Percentiles rank a stretch among this genome's conserved stretches.
phyloP scores from a whole-genome alignment of 164 flowering plant genomes.

The Litsea cubeba region DNA sequence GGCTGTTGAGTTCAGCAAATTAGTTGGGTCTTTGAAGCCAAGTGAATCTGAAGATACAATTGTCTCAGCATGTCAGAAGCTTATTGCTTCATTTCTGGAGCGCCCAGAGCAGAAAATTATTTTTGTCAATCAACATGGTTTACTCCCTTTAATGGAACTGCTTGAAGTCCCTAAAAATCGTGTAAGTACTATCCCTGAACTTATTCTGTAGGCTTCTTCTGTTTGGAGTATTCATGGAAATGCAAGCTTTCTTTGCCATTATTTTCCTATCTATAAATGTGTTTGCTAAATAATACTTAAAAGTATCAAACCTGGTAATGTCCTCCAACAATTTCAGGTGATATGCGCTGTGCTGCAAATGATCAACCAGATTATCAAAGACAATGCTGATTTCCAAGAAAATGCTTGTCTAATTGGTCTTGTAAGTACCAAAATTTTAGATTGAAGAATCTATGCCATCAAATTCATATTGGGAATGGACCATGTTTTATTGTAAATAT shows the following conservation, averaged over 20 bases:
- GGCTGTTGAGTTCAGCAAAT: conserved; percentile 93
- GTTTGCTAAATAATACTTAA: neutral
- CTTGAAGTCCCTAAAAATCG: conserved; percentile 81
- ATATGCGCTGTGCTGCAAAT: conserved; percentile 90
- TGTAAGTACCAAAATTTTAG: conserved; percentile 41
- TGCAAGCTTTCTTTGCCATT: neutral
- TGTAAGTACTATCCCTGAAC: conserved; percentile 37
- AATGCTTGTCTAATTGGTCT: conserved; percentile 97
- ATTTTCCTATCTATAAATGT: neutral
- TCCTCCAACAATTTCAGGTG: conserved; percentile 45
- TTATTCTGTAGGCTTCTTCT: neutral
- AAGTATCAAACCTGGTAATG: neutral
- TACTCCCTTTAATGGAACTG: conserved; percentile 85
- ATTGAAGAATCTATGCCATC: neutral
- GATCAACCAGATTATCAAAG: conserved; percentile 81
- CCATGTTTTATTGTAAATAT: neutral
- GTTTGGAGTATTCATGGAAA: neutral
- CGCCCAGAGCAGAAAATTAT: conserved; percentile 88
- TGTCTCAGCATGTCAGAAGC: conserved; percentile 86
- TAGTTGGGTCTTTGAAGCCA: conserved; percentile 77
- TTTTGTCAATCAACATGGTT: conserved; percentile 84
- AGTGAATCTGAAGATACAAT: conserved; percentile 92
- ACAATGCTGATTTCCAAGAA: conserved; percentile 81
- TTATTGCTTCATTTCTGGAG: conserved; percentile 72
- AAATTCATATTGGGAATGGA: neutral